These are phyloP conservation scores for Daldinia bambusicola DNA, from an alignment of 495 filamentous ascomycete species.

Conservation along the genomic window DNA sequence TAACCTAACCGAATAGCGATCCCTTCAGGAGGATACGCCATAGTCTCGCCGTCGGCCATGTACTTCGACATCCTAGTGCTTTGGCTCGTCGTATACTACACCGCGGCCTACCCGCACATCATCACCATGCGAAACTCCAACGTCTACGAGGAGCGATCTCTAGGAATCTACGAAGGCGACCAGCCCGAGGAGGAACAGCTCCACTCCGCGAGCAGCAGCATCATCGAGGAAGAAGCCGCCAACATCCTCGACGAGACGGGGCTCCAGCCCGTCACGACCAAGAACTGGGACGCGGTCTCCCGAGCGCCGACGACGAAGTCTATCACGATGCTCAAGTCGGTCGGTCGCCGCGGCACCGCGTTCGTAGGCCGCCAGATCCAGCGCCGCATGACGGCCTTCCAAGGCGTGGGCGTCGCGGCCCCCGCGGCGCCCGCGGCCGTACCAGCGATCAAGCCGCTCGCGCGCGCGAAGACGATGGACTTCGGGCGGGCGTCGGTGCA, in stretches of 20 bases:
- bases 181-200: conserved; percentile 52
- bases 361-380: conserved; percentile 46
- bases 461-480: conserved; percentile 37
- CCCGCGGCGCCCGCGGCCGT: background rate
- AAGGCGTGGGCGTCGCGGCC: conserved; percentile 41
- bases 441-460: conserved; percentile 29
- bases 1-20: conserved; percentile 59
- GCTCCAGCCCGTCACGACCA: conserved; percentile 30
- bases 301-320: conserved; percentile 32
- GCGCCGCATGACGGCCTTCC: conserved; percentile 40
- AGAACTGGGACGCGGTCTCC: conserved; percentile 34
- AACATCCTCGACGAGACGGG: conserved; percentile 23
- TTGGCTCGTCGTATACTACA: conserved; percentile 85
- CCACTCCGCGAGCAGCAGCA: conserved; percentile 40
- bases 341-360: conserved; percentile 43
- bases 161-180: conserved; percentile 67
- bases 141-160: conserved; percentile 65
- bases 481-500: conserved; percentile 40
- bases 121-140: conserved; percentile 69
- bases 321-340: conserved; percentile 38
- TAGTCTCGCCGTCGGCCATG: conserved; percentile 73
- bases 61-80: conserved; percentile 74
- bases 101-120: conserved; percentile 73
- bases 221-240: conserved; percentile 32
- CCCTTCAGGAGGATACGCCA: conserved; percentile 78